These are phyloP conservation scores for Tetraselmis chui DNA, from an alignment of 139 green algal species.

Conservation along the genomic window DNA sequence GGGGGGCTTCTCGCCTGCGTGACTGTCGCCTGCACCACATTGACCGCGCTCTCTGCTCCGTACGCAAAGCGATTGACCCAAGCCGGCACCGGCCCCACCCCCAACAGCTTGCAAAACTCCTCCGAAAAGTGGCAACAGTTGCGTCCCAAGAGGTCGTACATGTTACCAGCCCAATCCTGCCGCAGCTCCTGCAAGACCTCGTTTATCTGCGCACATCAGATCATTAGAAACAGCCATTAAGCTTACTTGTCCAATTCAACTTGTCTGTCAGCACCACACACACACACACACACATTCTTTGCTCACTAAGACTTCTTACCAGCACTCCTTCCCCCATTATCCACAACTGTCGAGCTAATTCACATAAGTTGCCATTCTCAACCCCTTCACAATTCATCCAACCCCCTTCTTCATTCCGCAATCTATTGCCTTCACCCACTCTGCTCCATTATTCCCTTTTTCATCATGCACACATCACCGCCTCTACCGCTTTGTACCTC, in stretches of 20 bases:
- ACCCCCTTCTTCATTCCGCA: too few relatives aligned
- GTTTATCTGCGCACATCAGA: constrained; percentile 31
- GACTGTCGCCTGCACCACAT: neutral
- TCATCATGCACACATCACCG: too few relatives aligned
- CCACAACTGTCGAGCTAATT: too few relatives aligned
- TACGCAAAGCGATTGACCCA: constrained; percentile 59
- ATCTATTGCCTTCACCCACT: too few relatives aligned
- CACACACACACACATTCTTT: too few relatives aligned
- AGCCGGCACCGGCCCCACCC: constrained; percentile 25
- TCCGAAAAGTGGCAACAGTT: constrained; percentile 82
- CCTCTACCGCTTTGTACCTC: too few relatives aligned
- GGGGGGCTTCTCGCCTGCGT: too few relatives aligned
- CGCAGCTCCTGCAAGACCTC: constrained; percentile 30
- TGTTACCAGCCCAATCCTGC: constrained; percentile 34
- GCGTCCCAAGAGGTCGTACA: constrained; percentile 58
- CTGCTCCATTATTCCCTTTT: too few relatives aligned
- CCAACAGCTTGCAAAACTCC: constrained; percentile 41
- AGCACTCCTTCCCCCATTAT: too few relatives aligned
- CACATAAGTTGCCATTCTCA: too few relatives aligned
- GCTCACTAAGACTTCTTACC: neutral
- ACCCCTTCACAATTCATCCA: too few relatives aligned
- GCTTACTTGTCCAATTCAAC: neutral
- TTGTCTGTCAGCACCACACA: too few relatives aligned
- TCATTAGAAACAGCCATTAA: neutral
- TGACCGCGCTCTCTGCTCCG: constrained; percentile 32